These are phyloP conservation scores for Fusarium hainanense DNA, from an alignment of 2,329 filamentous ascomycete species.

Conservation along the genomic window DNA sequence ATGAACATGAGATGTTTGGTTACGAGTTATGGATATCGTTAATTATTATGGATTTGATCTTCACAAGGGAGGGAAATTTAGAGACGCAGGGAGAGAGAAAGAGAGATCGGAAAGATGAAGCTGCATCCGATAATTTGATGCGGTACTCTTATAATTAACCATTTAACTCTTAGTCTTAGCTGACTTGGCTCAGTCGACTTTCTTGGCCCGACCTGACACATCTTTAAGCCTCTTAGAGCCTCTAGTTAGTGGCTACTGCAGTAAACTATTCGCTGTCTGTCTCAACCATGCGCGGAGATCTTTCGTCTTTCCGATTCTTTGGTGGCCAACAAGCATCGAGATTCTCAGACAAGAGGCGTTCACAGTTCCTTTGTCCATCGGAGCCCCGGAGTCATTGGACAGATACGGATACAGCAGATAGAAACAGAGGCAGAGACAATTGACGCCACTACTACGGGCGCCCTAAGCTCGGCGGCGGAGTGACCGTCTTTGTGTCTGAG, in stretches of 20 bases:
- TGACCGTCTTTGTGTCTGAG: constrained; percentile 1
- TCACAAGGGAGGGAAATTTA: constrained; percentile 33
- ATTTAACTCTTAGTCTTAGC: constrained; percentile 8
- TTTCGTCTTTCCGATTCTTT: constrained; percentile 27
- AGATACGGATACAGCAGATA: background rate
- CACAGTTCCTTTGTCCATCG: constrained; percentile 16
- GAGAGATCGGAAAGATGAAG: constrained; percentile 13
- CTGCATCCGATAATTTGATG: constrained; percentile 23
- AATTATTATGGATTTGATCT: constrained; percentile 5
- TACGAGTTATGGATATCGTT: constrained; percentile 12
- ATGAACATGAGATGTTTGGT: constrained; percentile 4
- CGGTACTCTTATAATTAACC: constrained; percentile 9
- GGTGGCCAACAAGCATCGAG: constrained; percentile 28
- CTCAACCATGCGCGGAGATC: constrained; percentile 40
- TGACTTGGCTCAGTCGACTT: constrained; percentile 9
- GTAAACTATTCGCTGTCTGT: constrained; percentile 42
- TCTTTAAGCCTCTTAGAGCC: background rate
- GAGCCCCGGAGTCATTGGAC: background rate
- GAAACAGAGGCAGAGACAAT: background rate
- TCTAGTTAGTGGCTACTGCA: background rate
- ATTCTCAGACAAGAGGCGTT: constrained; percentile 34
- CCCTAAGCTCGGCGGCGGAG: constrained; percentile 18
- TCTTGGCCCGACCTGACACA: constrained; percentile 20
- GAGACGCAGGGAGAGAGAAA: constrained; percentile 26
- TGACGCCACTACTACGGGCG: constrained; percentile 4